A percentile compares a stretch with the other conserved stretches of the same genome.
Evolutionary conservation across 2,329 filamentous ascomycete genomes (phyloP).

Genomic region (Fusarium avenaceum): DNA sequence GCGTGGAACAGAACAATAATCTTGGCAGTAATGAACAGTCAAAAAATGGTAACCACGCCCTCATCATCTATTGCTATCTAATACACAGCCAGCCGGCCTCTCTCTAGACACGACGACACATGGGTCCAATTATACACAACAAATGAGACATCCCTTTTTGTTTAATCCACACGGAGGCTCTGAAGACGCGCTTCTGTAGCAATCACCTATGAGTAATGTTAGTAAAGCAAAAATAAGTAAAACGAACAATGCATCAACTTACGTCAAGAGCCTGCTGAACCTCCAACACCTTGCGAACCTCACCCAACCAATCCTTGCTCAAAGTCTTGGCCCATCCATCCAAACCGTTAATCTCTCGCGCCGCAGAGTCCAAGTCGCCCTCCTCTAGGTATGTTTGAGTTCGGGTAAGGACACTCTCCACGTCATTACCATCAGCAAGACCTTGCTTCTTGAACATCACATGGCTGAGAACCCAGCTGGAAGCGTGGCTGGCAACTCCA

Average conservation of each 20-base stretch:
- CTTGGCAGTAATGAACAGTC: constrained; percentile 13
- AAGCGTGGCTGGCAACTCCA: constrained; percentile 93
- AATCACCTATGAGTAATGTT: constrained; percentile 73
- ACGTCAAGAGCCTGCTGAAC: constrained; percentile 97
- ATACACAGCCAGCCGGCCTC: constrained; percentile 52
- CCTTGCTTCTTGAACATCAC: constrained; percentile 96
- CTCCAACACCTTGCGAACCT: constrained; percentile 92
- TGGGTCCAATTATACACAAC: constrained; percentile 55
- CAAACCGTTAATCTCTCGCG: constrained; percentile 93
- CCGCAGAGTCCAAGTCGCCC: constrained; percentile 90
- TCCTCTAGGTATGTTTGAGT: constrained; percentile 93
- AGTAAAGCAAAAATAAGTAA: constrained; percentile 20
- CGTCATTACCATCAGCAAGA: constrained; percentile 85
- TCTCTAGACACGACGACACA: constrained; percentile 48
- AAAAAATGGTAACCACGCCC: constrained; percentile 39
- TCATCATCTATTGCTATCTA: constrained; percentile 56
- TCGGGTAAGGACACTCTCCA: constrained; percentile 91
- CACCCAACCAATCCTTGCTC: constrained; percentile 91
- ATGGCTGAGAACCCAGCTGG: constrained; percentile 90
- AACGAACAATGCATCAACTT: constrained; percentile 57
- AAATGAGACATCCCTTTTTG: constrained; percentile 49
- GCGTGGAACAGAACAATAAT: neutral
- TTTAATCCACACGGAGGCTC: constrained; percentile 84
- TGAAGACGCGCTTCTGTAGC: constrained; percentile 90
- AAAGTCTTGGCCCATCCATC: constrained; percentile 96